Evolutionary conservation across 2,329 filamentous ascomycete genomes (phyloP).

Genomic region (Aschersonia sp.): DNA sequence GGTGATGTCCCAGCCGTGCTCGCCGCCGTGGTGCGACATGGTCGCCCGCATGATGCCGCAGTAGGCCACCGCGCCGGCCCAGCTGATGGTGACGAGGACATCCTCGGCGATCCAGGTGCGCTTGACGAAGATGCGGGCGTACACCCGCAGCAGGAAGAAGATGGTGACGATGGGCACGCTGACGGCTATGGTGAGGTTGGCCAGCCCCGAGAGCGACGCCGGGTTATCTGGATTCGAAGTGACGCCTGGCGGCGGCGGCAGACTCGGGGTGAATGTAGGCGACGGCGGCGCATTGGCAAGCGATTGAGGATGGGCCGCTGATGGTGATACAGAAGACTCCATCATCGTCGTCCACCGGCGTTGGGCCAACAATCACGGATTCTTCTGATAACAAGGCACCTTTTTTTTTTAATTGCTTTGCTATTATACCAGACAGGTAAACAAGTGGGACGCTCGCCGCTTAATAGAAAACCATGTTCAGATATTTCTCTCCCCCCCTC

Average conservation of each 20-base stretch:
- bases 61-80: slow-evolving; percentile 3
- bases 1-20: slow-evolving; percentile 4
- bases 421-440: background rate
- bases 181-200: slow-evolving; percentile 3
- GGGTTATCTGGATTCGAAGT: slow-evolving; percentile 2
- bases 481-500: background rate
- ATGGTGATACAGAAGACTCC: background rate
- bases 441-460: background rate
- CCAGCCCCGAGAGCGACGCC: background rate
- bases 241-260: slow-evolving; percentile 2
- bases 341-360: background rate
- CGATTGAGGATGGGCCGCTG: background rate
- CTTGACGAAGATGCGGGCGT: slow-evolving; percentile 4
- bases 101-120: slow-evolving; percentile 3
- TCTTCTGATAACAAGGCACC: too few species aligned
- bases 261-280: background rate
- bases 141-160: slow-evolving; percentile 3
- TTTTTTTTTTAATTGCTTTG: too few species aligned
- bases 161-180: slow-evolving; percentile 3
- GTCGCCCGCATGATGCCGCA: slow-evolving; percentile 5
- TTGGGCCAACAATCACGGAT: too few species aligned
- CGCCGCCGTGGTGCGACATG: slow-evolving; percentile 3
- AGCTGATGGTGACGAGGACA: slow-evolving; percentile 1
- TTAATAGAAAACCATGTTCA: background rate
- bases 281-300: background rate